phyloP scores from a whole-genome alignment of 768 basidiomycete genomes.

The Termitomyces heimii region DNA sequence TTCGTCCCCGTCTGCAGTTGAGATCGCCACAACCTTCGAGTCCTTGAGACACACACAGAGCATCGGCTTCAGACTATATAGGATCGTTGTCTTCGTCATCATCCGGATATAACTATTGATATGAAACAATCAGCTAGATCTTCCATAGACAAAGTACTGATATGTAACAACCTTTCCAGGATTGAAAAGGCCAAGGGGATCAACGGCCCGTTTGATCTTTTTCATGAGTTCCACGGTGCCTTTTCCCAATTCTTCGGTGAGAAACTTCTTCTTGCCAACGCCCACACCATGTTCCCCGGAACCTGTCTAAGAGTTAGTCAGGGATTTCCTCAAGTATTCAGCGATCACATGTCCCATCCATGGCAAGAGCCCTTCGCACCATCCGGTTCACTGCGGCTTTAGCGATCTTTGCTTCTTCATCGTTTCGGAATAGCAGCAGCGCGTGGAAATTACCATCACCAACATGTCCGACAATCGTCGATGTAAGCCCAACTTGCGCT shows the following conservation, averaged over 20 bases:
- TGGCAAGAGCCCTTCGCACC: conserved; percentile 59
- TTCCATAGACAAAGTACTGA: neutral
- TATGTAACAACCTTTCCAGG: conserved; percentile 61
- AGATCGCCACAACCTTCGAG: neutral
- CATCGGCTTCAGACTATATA: neutral
- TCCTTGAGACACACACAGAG: neutral
- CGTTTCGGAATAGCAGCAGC: conserved; percentile 49
- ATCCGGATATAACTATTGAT: conserved; percentile 15
- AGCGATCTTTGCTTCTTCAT: conserved; percentile 42
- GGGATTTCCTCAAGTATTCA: neutral
- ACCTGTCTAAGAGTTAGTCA: conserved; percentile 27
- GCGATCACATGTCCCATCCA: conserved; percentile 68
- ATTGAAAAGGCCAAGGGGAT: conserved; percentile 75
- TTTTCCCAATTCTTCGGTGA: conserved; percentile 75
- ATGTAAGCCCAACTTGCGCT: conserved; percentile 43
- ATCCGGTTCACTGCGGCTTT: conserved; percentile 49
- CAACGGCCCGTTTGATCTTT: conserved; percentile 66
- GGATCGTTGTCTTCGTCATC: conserved; percentile 5
- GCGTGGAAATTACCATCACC: conserved; percentile 60
- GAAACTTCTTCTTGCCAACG: conserved; percentile 75
- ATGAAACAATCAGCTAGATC: neutral
- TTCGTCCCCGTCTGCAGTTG: neutral
- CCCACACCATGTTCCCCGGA: conserved; percentile 88
- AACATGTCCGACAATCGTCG: conserved; percentile 70
- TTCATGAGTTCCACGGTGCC: conserved; percentile 86